A percentile compares a stretch with the other conserved stretches of the same genome.
These are phyloP conservation scores for Dendrocalamus latiflorus DNA, from an alignment of 202 grass and related monocot genomes.

Conservation along the genomic window DNA sequence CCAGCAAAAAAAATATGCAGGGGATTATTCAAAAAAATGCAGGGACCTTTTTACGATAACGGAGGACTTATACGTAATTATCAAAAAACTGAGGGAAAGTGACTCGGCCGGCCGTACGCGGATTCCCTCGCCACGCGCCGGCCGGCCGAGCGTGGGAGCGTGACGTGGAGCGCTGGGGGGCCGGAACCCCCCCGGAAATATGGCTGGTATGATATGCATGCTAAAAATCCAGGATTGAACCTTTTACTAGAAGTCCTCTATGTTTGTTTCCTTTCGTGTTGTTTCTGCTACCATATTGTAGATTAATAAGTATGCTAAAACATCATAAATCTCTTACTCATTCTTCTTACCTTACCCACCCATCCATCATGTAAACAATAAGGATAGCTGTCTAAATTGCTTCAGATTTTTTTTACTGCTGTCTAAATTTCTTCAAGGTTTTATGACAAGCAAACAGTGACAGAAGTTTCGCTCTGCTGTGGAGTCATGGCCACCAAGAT, in stretches of 20 bases:
- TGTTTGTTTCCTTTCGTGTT: not conserved
- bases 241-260: not conserved
- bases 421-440: not conserved
- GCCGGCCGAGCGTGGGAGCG: too few relatives aligned
- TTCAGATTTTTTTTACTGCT: not conserved
- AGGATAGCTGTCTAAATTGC: not conserved
- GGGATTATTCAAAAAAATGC: too few relatives aligned
- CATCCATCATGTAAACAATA: not conserved
- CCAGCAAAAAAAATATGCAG: too few relatives aligned
- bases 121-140: too few relatives aligned
- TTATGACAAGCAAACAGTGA: not conserved
- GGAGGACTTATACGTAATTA: too few relatives aligned
- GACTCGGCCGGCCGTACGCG: too few relatives aligned
- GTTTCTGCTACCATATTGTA: not conserved
- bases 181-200: too few relatives aligned
- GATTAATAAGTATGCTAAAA: not conserved
- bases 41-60: too few relatives aligned
- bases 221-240: not conserved
- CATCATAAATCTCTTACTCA: not conserved
- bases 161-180: too few relatives aligned
- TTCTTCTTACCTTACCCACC: not conserved
- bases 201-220: too few relatives aligned
- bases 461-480: not conserved
- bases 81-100: too few relatives aligned
- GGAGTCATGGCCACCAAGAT: constrained; percentile 38